Percentiles rank a stretch among this genome's conserved stretches.
phyloP scores from a whole-genome alignment of 2,329 filamentous ascomycete species.

The Sporothrix brunneoviolacea region DNA sequence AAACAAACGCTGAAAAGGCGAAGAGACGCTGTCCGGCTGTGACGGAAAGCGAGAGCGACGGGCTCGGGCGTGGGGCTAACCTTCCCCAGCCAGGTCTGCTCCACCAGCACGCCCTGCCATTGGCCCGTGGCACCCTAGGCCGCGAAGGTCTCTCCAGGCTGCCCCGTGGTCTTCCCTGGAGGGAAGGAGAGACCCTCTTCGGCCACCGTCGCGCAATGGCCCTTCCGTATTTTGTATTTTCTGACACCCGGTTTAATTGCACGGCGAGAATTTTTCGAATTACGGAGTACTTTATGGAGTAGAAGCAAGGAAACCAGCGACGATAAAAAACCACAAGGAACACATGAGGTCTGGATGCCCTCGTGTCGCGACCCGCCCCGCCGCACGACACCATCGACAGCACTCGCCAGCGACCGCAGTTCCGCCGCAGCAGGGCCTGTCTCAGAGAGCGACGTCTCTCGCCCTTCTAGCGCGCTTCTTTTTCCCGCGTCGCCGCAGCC shows the following conservation, averaged over 20 bases:
- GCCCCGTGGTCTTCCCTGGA: background rate
- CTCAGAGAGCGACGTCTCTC: background rate
- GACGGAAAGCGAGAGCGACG: no score
- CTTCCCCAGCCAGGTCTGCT: no score
- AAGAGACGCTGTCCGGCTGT: no score
- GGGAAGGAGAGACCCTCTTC: background rate
- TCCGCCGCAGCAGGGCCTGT: no score
- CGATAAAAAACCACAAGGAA: background rate
- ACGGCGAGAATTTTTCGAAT: no score
- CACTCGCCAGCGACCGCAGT: no score
- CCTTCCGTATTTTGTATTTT: background rate
- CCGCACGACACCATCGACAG: background rate
- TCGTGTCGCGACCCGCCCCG: background rate
- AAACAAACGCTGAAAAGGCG: no score
- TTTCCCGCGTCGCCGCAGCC: no score
- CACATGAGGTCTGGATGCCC: background rate
- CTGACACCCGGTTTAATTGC: no score
- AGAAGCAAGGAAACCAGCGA: no score
- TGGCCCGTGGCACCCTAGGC: background rate
- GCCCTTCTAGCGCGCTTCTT: conserved; percentile 3
- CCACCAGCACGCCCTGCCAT: conserved; percentile 14
- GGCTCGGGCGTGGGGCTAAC: no score
- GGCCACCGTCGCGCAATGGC: background rate
- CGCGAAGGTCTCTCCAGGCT: background rate
- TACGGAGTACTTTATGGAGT: no score